These are phyloP conservation scores for Tetrastigma voinierianum DNA, from an alignment of 164 flowering plant species.

Conservation along the genomic window DNA sequence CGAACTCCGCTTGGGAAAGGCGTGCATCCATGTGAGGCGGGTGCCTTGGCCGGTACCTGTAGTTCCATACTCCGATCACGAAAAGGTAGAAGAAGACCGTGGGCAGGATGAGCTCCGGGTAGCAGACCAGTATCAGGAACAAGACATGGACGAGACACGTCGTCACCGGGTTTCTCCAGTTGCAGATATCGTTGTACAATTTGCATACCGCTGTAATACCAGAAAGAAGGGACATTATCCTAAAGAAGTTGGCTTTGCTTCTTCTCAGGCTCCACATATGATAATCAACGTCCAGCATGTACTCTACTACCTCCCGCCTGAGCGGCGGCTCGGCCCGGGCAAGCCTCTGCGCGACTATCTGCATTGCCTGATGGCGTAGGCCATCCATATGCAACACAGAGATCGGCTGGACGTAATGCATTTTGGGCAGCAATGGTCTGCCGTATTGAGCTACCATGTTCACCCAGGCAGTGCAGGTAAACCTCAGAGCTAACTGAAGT, in stretches of 20 bases:
- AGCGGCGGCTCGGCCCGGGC: constrained; percentile 81
- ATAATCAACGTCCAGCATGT: constrained; percentile 74
- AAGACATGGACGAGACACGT: constrained; percentile 65
- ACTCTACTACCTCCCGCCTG: constrained; percentile 63
- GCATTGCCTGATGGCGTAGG: constrained; percentile 73
- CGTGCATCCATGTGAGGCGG: constrained; percentile 75
- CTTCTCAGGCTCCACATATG: constrained; percentile 77
- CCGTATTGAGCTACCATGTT: constrained; percentile 75
- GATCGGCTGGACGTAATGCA: constrained; percentile 79
- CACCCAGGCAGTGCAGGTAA: constrained; percentile 75
- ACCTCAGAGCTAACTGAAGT: constrained; percentile 69
- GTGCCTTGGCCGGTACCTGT: constrained; percentile 66
- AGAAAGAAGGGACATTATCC: constrained; percentile 59
- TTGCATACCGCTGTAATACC: constrained; percentile 39
- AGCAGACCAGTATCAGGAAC: constrained; percentile 71
- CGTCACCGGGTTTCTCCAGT: constrained; percentile 76
- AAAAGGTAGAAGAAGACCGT: constrained; percentile 79
- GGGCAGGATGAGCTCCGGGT: constrained; percentile 78
- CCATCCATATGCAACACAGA: constrained; percentile 48
- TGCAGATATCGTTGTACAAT: constrained; percentile 56
- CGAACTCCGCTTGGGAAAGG: constrained; percentile 55
- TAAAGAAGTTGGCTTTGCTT: constrained; percentile 71
- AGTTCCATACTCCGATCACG: constrained; percentile 81
- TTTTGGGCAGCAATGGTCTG: constrained; percentile 75
- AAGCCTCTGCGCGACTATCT: constrained; percentile 63